Evolutionary conservation across 768 basidiomycete species (phyloP), one percentile per base, ranked within the genome.

Genomic region (Termitomyces sp.): DNA sequence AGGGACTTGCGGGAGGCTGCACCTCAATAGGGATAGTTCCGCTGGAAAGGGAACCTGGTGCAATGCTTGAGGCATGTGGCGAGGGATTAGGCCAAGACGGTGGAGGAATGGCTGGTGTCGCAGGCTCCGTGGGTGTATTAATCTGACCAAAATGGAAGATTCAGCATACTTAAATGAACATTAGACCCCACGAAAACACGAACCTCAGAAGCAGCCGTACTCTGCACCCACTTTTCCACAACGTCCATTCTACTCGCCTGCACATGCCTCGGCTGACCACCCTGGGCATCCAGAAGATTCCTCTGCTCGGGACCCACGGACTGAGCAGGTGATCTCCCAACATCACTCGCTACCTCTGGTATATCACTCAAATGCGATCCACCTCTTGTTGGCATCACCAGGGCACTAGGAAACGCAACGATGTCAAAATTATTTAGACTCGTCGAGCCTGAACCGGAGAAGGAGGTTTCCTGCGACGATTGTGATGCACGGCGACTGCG

Each of bases 311-410:
- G 38, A 54, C 33, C 61, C 50, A 62, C 21, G 31, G 60, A 55
- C 23, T 57, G 55, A 11, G 46, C 50, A 19, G 56, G 57, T 28
- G 62, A 56, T 17, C 50, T 33, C 35, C 45, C 55, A 17, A 38
- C 37, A 23, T 53, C 54, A 42, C 61, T 62, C n/a, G 61, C 56
- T 21, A 52, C 61, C 28, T 66, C 65, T 0, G 63, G 61, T 15
- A 66, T 66, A 31, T 58, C 63, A 42, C 63, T 64, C 23, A 66
- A 46, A 11, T 54, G 50, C 28, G 30, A 47, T 23, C 14, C 19
- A 17, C 23, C 1, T 51, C 50, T 38, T 23, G 15, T 37, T 23
- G 49, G 21, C 23, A 53, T 28, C 14, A 19, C 43, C 19, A 17
- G n/a, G 2, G n/a, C 14, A 7, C 12, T 41, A 19, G 59, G 61